phyloP scores from a whole-genome alignment of 2,329 filamentous ascomycete genomes.

The Davidsoniella virescens region DNA sequence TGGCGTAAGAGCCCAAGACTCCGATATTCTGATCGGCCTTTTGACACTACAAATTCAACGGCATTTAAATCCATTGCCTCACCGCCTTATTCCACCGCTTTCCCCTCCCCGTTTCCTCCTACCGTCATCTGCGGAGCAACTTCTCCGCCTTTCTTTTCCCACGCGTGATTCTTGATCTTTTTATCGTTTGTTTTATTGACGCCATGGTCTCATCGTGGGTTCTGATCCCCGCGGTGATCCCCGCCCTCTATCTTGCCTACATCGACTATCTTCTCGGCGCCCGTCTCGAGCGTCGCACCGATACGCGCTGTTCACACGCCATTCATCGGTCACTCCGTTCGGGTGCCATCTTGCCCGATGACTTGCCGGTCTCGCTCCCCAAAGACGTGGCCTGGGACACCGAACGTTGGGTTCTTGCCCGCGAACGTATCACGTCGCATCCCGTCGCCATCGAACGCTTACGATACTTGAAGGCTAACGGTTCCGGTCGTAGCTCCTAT shows the following conservation, averaged over 20 bases:
- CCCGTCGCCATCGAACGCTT: conserved; percentile 13
- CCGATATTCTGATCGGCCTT: too few relatives aligned
- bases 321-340: conserved; percentile 16
- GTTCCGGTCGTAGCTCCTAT: background rate
- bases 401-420: conserved; percentile 17
- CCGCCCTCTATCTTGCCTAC: conserved; percentile 9
- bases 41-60: too few relatives aligned
- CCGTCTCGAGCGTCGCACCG: conserved; percentile 1
- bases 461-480: background rate
- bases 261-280: conserved; percentile 5
- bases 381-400: conserved; percentile 14
- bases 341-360: conserved; percentile 11
- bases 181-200: too few relatives aligned
- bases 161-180: background rate
- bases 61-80: too few relatives aligned
- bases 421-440: conserved; percentile 18
- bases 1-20: too few relatives aligned
- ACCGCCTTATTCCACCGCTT: too few relatives aligned
- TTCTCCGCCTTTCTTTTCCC: background rate
- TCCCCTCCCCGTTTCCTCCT: too few relatives aligned
- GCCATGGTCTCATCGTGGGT: conserved; percentile 8
- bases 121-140: too few relatives aligned
- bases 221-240: conserved; percentile 5
- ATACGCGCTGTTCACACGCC: conserved; percentile 2
- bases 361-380: conserved; percentile 14